Base-by-base conservation (phyloP, 345 rosid genomes). In the Pelargonium nanum region DNA sequence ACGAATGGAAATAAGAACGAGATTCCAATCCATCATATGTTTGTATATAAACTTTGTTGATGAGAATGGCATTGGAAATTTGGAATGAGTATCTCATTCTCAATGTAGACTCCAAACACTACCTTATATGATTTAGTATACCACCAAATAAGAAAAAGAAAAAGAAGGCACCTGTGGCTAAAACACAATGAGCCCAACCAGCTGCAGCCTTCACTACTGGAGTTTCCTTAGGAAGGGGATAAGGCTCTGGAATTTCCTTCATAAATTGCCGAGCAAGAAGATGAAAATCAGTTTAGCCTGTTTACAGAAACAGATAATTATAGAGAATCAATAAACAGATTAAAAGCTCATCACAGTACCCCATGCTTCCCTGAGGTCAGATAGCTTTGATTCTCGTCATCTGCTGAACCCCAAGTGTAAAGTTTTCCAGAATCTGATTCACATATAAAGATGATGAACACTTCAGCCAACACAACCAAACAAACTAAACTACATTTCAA, bases 171-270 rank as follows among this genome's bases (percentile, higher is more conserved):
- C 99, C 97, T 65, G 93, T 88, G 65, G 83, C 85, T 51, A 97
- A 85, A 55, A 81, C 88, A 75, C 97, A 94, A 66, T 94, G 99
- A 16, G 96, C 99, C 99, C 99, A 94, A 34, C 97, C 96, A 9
- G 97, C 92, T 22, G 87, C 96, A 57, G 97, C 96, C 65, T 75
- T 82, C 50, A 76, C 69, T 32, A 90, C 67, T 59, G 84, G 72
- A 68, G 81, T 83, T 54, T 83, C 93, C 7, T 77, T 74, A 67
- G 96, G 97, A 48, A 90, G 96, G 66, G 92, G 97, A 70, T 90
- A 94, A 60, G 95, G 86, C 74, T 87, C 95, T 6, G 97, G 99
- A 61, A 70, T 84, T 83, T 94, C 97, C 99, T 94, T 28, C 62
- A 53, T 57, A 40, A 13, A 64, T 6, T 22, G 34, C 55, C 58